Evolutionary conservation across 192 early-diverging fungal species (phyloP), one percentile per base, ranked within the genome.

Genomic region (Mortierella antarctica): DNA sequence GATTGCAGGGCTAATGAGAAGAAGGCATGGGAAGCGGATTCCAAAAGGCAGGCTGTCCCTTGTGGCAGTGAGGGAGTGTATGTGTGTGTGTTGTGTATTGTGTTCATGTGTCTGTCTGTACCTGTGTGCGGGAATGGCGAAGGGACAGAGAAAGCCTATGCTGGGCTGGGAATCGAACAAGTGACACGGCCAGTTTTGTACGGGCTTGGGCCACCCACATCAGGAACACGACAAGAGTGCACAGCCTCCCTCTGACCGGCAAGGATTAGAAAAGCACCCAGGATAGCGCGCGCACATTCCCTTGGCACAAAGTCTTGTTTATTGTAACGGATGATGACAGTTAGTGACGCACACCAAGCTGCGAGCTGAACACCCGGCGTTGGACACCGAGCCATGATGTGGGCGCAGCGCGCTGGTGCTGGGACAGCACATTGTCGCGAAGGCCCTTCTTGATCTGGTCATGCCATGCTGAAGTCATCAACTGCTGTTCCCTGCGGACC

Each of bases 381-480:
- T 85, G 83, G 40, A 77, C 66, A 57, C 74, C 74, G 21, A 85
- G 61, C 57, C 73, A 85, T 18, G 83, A 75, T 41, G 73, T 70
- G 6, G 79, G 83, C 3, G 80, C 80, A 41, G 57, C 6, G 11
- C 55, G 61, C 23, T 66, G 69, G 31, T 77, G 73, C 67, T 85
- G 79, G 7, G 80, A 59, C 42, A 74, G 55, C 11, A 84, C 86
- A 66, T 86, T 87, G 64, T 94, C 91, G 51, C 82, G 80, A 50
- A 85, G 78, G 57, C 78, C 73, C 65, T 76, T 86, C 31, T 74
- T 71, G 17, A 74, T 80, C 17, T 90, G 62, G 66, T 92, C 87
- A 69, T 91, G 88, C 91, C 91, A 98, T 9, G 96, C 95, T 14
- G 93, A 94, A 46, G 91, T 86, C 70, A 98, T 93, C 53, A 96